Evolutionary conservation across 2,329 filamentous ascomycete species (phyloP), one percentile per base, ranked within the genome.

Genomic region (Trichoderma oligosporum): DNA sequence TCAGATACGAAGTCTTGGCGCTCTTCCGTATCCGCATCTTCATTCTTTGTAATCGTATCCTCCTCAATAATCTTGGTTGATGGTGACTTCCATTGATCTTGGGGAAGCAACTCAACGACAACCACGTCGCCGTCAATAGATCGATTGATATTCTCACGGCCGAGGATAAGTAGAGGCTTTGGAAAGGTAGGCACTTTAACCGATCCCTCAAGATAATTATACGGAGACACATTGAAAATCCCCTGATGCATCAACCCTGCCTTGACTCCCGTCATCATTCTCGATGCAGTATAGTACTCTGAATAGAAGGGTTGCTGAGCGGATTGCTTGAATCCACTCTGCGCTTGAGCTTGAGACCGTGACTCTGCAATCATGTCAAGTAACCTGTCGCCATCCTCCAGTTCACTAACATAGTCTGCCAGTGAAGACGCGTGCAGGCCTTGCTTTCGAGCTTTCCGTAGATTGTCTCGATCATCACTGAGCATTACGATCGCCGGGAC

Each of bases 51-150:
- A 36, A 97, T 78, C 1, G 87, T 82, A 65, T 97, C 93, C 70
- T 99, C 94, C 64, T 99, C 94, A 29, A 99, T 86, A 46, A 99
- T 93, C 71, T 96, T 96, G 4, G 90, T 93, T 2, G 93, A 97
- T 1, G 94, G 92, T 44, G 88, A 86, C 73, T 97, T 97, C 94
- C 94, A 99, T 71, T 97, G 93, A 57, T 96, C 91, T 70, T 92
- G 89, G 0, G 94, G 91, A 2, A 99, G 78, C 3, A 99, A 83
- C 72, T 99, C 92, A 12, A 99, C 88, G 2, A 97, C 92, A 1
- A 97, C 92, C 9, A 94, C 77, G 72, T 99, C 94, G 20, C 93
- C 93, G 60, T 94, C 90, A 18, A 99, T 86, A 22, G 93, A 86
- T 63, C 94, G 84, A 73, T 97, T 99, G 77, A 96, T 97, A 73